Evolutionary conservation across 345 rosid species (phyloP), one percentile per base, ranked within the genome.

Genomic region (Tarenaya hassleriana): DNA sequence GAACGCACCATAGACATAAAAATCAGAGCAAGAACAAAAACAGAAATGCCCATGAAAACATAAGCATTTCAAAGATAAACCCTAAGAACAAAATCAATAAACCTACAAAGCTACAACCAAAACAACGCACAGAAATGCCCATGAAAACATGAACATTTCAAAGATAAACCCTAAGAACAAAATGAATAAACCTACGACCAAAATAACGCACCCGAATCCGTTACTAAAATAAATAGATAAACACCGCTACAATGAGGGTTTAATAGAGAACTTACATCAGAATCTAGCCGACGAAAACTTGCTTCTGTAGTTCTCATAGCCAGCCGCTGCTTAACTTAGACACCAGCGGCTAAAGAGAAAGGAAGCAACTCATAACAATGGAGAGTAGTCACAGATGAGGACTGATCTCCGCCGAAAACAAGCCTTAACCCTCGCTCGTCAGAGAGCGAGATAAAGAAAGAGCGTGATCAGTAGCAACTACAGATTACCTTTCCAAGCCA

Each of bases 401-500:
- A 24, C 51, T 66, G 61, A 66, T 66, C 65, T 41, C 55, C 50
- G 44, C 55, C 21, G 52, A 24, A 5, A 2, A 24, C 32, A 35
- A n/a, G 13, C 11, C 40, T 11, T 9, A 35, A n/a, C 54, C 64
- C 52, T 48, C 60, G 32, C 55, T 32, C 29, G 29, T 24, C 29
- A 5, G 29, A 24, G 29, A 24, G 29, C 29, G 29, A 24, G 29
- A 24, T 21, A 16, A 29, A 50, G 41, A 58, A 35, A 35, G 53
- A 50, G 27, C 33, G 52, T 57, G 69, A 64, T 64, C 58, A 57
- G 63, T 48, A 35, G 52, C 57, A 34, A 43, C 34, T 50, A 57
- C 48, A 63, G 64, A 21, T 37, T 45, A 13, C 50, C n/a, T 32
- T 62, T 34, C n/a, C 39, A 45, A n/a, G 35, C 29, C 50, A 55